Percentiles rank a stretch among this genome's conserved stretches.
Evolutionary conservation across 2,329 filamentous ascomycete species (phyloP).

Genomic region (Colletotrichum scovillei): DNA sequence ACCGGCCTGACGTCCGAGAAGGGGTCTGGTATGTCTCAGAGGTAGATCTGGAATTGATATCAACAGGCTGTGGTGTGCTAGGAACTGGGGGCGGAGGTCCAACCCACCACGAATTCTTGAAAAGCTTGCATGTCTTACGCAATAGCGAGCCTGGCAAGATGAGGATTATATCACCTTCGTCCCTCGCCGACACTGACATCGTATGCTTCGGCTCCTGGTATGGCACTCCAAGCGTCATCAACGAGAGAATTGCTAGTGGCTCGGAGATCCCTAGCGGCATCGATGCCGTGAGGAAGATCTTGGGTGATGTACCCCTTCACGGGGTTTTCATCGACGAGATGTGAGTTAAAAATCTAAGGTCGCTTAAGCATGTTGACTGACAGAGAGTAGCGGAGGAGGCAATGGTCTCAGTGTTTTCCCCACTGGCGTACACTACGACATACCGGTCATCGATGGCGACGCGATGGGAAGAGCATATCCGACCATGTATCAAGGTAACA

Average conservation of each 20-base stretch:
- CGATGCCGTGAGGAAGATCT: constrained; percentile 47
- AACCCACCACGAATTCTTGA: constrained; percentile 38
- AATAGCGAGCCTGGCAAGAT: constrained; percentile 35
- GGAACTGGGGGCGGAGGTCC: constrained; percentile 40
- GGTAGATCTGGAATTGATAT: constrained; percentile 39
- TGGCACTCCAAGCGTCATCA: constrained; percentile 51
- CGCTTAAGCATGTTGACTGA: constrained; percentile 11
- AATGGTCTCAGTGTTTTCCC: constrained; percentile 51
- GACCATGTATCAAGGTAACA: constrained; percentile 43
- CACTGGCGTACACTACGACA: constrained; percentile 47
- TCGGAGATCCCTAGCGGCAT: constrained; percentile 51
- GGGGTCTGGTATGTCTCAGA: constrained; percentile 37
- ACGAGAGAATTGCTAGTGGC: constrained; percentile 41
- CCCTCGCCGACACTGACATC: constrained; percentile 49
- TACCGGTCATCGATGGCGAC: constrained; percentile 51
- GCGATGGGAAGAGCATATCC: constrained; percentile 53
- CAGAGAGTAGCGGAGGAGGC: constrained; percentile 52
- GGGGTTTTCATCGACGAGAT: constrained; percentile 52
- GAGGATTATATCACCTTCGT: constrained; percentile 50
- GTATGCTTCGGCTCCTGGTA: constrained; percentile 58
- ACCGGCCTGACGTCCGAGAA: constrained; percentile 23
- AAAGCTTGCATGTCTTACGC: constrained; percentile 34
- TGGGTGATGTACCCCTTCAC: constrained; percentile 45
- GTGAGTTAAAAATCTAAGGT: constrained; percentile 37
- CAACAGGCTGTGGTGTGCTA: constrained; percentile 40